Conservation (phyloP, 1,284 basidiomycete genomes). For the Sparassis latifolia region DNA sequence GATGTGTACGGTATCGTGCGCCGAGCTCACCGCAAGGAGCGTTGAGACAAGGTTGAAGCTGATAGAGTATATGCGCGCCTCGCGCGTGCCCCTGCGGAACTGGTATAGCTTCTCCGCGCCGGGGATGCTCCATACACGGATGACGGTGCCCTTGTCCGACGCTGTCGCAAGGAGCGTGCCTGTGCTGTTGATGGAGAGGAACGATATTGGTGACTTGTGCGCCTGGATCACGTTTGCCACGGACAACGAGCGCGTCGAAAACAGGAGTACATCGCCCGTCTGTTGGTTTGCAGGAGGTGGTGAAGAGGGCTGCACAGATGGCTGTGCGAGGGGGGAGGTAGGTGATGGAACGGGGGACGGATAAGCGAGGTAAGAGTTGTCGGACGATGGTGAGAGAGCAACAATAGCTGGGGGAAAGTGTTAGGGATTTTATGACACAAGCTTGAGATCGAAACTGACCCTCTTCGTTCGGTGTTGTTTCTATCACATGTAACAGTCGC, state of each 20-base stretch:
- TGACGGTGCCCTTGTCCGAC: slow-evolving; percentile 95
- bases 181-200: slow-evolving; percentile 79
- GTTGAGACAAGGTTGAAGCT: slow-evolving; percentile 86
- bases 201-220: slow-evolving; percentile 91
- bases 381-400: slow-evolving; percentile 92
- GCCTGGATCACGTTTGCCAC: slow-evolving; percentile 96
- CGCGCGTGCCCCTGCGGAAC: slow-evolving; percentile 86
- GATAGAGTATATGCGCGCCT: slow-evolving; percentile 85
- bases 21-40: slow-evolving; percentile 84
- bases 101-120: slow-evolving; percentile 92
- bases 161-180: slow-evolving; percentile 93
- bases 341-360: slow-evolving; percentile 90
- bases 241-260: slow-evolving; percentile 87
- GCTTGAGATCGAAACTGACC: slow-evolving; percentile 41
- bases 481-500: slow-evolving; percentile 95
- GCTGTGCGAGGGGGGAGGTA: slow-evolving; percentile 45
- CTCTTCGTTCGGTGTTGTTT: slow-evolving; percentile 93
- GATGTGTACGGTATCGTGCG: slow-evolving; percentile 96
- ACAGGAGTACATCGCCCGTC: slow-evolving; percentile 87
- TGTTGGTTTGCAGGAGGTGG: slow-evolving; percentile 35
- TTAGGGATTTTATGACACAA: slow-evolving; percentile 4
- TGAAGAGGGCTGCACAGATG: slow-evolving; percentile 33
- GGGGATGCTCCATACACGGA: slow-evolving; percentile 90
- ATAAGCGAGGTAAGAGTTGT: slow-evolving; percentile 93
- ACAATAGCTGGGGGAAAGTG: slow-evolving; percentile 67